Conservation (phyloP, 306 rosid genomes). For the Cucumis hystrix region DNA sequence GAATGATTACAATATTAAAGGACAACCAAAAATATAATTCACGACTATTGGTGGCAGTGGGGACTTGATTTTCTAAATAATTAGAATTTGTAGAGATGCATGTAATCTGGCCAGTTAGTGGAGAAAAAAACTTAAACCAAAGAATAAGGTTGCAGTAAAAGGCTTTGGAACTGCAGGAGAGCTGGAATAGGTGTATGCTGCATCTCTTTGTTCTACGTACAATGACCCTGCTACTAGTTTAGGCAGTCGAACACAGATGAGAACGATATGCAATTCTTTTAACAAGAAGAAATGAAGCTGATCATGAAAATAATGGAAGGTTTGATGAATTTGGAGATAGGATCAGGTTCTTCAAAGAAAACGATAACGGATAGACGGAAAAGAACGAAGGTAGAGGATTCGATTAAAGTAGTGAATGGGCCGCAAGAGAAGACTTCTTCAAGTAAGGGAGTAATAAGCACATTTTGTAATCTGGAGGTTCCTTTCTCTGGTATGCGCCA, state of each 20-base stretch:
- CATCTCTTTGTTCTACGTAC: not conserved
- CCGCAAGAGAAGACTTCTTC: too few species aligned
- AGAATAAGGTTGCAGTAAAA: not conserved
- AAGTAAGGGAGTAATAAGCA: too few species aligned
- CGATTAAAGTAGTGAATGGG: too few species aligned
- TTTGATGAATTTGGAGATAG: too few species aligned
- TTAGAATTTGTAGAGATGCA: not conserved
- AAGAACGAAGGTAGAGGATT: too few species aligned
- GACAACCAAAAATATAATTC: not conserved
- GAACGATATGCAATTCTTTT: not conserved
- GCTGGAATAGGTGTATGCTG: not conserved
- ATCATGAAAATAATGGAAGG: too few species aligned
- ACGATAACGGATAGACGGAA: too few species aligned
- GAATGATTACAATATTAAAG: not conserved
- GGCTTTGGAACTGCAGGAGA: not conserved
- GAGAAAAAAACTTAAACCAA: not conserved
- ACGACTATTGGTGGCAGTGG: not conserved
- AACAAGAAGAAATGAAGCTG: too few species aligned
- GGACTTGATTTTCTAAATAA: not conserved
- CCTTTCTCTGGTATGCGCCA: too few species aligned
- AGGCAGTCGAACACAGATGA: not conserved
- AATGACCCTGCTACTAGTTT: not conserved
- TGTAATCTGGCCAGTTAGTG: not conserved
- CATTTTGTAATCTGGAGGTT: too few species aligned
- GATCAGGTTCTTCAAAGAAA: too few species aligned